A percentile compares a stretch with the other conserved stretches of the same genome.
These are phyloP conservation scores for Metrosideros polymorpha DNA, from an alignment of 441 rosid species.

Conservation along the genomic window DNA sequence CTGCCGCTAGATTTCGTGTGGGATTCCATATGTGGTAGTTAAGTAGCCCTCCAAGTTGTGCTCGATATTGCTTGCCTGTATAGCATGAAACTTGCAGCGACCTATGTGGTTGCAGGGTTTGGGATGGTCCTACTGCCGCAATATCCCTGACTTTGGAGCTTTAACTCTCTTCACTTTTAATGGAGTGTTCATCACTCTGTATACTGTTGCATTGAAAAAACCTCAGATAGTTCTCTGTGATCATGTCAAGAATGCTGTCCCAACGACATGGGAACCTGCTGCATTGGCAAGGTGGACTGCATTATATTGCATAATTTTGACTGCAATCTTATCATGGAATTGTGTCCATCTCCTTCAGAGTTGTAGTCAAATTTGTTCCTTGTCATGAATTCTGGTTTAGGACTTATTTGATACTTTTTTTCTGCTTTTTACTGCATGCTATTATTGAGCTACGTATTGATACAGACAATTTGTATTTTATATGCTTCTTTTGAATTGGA, in stretches of 20 bases:
- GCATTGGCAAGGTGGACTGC: conserved; percentile 70
- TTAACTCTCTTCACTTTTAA: conserved; percentile 37
- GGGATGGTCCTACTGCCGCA: neutral
- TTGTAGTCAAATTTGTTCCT: neutral
- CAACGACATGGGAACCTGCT: conserved; percentile 91
- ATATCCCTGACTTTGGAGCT: neutral
- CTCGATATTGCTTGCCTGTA: neutral
- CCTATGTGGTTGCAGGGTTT: neutral
- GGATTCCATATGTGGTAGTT: neutral
- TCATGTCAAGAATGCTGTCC: conserved; percentile 78
- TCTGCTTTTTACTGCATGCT: neutral
- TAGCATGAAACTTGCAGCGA: neutral
- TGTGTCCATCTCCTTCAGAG: neutral
- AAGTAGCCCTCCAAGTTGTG: neutral
- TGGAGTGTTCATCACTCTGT: conserved; percentile 87
- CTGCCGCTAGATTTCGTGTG: neutral
- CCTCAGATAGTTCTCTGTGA: conserved; percentile 70
- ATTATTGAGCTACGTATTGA: neutral
- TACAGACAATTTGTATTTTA: neutral
- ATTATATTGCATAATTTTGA: neutral
- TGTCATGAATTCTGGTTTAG: neutral
- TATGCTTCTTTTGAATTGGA: neutral
- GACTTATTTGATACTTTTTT: neutral
- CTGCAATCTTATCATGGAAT: neutral
- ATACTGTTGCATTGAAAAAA: conserved; percentile 77